These are phyloP conservation scores for Neurospora tetrasperma DNA, from an alignment of 495 filamentous ascomycete genomes.

Conservation along the genomic window DNA sequence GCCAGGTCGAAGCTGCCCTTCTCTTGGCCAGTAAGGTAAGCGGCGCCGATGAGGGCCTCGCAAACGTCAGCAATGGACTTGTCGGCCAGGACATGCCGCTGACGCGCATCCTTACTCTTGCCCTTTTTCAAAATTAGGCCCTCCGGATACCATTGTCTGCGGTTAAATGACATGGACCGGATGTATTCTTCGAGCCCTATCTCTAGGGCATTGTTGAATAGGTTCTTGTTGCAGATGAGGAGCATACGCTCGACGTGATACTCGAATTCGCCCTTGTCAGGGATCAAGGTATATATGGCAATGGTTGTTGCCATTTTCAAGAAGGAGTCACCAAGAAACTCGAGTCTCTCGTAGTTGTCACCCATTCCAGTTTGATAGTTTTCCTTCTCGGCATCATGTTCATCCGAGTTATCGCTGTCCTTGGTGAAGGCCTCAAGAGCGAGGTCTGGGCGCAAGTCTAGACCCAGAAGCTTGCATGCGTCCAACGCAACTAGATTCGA, in stretches of 20 bases:
- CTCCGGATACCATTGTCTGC: slow-evolving; percentile 73
- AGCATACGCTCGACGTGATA: slow-evolving; percentile 88
- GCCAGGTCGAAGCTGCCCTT: slow-evolving; percentile 59
- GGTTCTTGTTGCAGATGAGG: slow-evolving; percentile 83
- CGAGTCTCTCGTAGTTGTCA: slow-evolving; percentile 89
- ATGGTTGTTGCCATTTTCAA: slow-evolving; percentile 95
- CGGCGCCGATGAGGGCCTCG: slow-evolving; percentile 87
- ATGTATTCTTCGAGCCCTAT: slow-evolving; percentile 66
- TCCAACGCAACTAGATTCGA: slow-evolving; percentile 74
- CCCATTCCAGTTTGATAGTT: slow-evolving; percentile 86
- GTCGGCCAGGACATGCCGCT: slow-evolving; percentile 59
- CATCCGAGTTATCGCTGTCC: slow-evolving; percentile 83
- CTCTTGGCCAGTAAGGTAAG: slow-evolving; percentile 52
- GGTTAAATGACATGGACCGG: slow-evolving; percentile 71
- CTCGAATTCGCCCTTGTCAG: slow-evolving; percentile 72
- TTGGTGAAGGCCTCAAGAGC: slow-evolving; percentile 92
- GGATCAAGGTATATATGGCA: slow-evolving; percentile 62
- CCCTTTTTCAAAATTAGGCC: slow-evolving; percentile 49
- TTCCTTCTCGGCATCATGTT: slow-evolving; percentile 58
- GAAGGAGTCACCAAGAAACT: slow-evolving; percentile 90
- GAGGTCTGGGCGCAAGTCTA: slow-evolving; percentile 49
- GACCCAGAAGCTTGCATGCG: slow-evolving; percentile 42
- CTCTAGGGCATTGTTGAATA: slow-evolving; percentile 64
- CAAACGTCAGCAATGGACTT: slow-evolving; percentile 97
- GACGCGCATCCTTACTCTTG: slow-evolving; percentile 32